Base-by-base conservation (phyloP, 768 basidiomycete genomes). In the Pulveroboletus sp. region DNA sequence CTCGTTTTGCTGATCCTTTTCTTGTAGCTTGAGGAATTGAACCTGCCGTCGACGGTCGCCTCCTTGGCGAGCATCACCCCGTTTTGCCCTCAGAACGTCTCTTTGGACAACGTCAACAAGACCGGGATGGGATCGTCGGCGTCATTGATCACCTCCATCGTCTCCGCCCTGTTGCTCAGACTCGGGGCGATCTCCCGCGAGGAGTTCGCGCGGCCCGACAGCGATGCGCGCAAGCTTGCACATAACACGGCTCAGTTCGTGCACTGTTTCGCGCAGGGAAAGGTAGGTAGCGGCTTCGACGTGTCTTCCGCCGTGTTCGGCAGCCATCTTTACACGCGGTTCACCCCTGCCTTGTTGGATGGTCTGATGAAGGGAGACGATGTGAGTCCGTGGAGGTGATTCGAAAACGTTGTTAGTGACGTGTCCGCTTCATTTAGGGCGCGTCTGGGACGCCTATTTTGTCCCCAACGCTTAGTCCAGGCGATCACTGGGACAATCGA, bases 71-170 rank as follows among this genome's bases (percentile, higher is more conserved):
- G 76, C 42, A 80, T 97, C n/a, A 72, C 82, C 4, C 88, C 89
- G 0, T 97, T 98, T 72, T 75, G 72, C 27, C 73, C 77, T 22
- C 84, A 89, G 14, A 79, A 82, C 48, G 85, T 86, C 41, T 71
- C 68, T 1, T 74, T 99, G 31, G 71, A 77, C 1, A 73, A 89
- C 43, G 94, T 95, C n/a, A 93, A 97, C 78, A 99, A 99, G 73
- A 98, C 96, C 0, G 96, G 96, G 9, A 81, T 98, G 41, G 96
- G 96, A 34, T 97, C 94, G 6, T 96, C 93, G 3, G 96, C 96
- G 6, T 93, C 96, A 0, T 79, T 99, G 55, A 96, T 97, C 65
- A 97, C 96, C 2, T 95, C 95, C 37, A 81, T 98, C 51, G 87
- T 93, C 43, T 84, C 90, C 37, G 85, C 83, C 2, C 78, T 99